phyloP scores from a whole-genome alignment of 495 filamentous ascomycete species.

The Penicillium parvum region DNA sequence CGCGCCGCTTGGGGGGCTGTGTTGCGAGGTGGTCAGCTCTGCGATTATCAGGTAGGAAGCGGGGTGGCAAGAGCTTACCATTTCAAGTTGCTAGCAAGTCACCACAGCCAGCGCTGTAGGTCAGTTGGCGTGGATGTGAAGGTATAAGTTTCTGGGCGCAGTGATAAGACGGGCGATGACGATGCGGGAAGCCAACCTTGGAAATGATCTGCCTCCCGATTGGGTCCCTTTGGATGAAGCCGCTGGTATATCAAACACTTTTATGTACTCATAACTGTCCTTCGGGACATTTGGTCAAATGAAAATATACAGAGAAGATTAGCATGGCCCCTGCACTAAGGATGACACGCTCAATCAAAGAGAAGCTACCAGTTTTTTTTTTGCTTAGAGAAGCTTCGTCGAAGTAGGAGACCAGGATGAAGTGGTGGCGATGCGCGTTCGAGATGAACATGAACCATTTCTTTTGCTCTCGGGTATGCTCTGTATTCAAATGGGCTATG shows the following conservation, averaged over 20 bases:
- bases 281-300: constrained; percentile 76
- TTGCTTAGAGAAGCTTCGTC: constrained; percentile 17
- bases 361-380: constrained; percentile 84
- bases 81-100: not conserved
- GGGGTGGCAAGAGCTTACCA: not conserved
- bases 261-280: constrained; percentile 36
- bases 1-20: constrained; percentile 42
- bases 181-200: not conserved
- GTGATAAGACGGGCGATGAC: not conserved
- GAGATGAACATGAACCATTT: too few species aligned
- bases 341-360: constrained; percentile 99
- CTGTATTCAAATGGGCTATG: too few species aligned
- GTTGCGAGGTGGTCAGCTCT: not conserved
- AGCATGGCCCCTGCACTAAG: constrained; percentile 99
- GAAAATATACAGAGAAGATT: constrained; percentile 97
- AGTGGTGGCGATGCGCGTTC: too few species aligned
- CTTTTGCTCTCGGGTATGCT: too few species aligned
- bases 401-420: constrained; percentile 11
- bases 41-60: not conserved
- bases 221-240: not conserved
- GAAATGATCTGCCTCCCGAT: too few species aligned
- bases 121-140: too few species aligned
- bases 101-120: not conserved
- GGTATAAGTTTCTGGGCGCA: too few species aligned
- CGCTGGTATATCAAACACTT: constrained; percentile 20